Conservation (phyloP, 2,329 filamentous ascomycete genomes). For the Purpureocillium takamizusanense region DNA sequence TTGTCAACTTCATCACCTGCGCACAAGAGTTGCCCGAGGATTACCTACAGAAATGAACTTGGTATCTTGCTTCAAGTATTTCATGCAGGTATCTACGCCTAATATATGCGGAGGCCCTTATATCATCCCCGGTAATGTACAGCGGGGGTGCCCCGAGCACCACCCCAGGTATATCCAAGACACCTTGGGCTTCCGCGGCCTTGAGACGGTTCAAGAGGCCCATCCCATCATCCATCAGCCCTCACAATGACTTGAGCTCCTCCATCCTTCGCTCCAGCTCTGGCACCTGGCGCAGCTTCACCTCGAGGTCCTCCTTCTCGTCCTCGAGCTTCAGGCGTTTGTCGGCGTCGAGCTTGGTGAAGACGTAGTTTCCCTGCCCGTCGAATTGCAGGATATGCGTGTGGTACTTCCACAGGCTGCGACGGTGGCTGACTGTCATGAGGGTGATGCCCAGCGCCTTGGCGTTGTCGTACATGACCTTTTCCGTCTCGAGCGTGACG, state of each 20-base stretch:
- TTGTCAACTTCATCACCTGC: no score
- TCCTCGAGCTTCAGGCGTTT: conserved; percentile 79
- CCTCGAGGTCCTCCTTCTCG: conserved; percentile 89
- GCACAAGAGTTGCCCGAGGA: no score
- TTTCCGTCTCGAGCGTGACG: conserved; percentile 91
- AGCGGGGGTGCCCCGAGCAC: no score
- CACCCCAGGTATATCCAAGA: no score
- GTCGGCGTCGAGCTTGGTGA: conserved; percentile 84
- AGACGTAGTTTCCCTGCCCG: conserved; percentile 84
- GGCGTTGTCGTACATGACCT: conserved; percentile 94
- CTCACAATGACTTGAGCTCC: conserved; percentile 51
- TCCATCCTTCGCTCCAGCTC: conserved; percentile 79
- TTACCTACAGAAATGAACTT: no score
- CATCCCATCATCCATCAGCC: no score
- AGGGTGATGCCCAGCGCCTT: conserved; percentile 87
- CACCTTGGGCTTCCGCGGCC: no score
- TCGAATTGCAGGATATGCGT: conserved; percentile 93
- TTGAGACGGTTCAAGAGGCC: no score
- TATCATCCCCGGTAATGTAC: no score
- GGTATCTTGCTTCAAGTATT: no score
- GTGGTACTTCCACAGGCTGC: conserved; percentile 95
- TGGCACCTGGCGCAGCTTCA: conserved; percentile 74
- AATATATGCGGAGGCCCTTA: no score
- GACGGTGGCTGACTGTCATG: conserved; percentile 90
- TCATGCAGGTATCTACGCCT: no score